Percentiles rank a stretch among this genome's conserved stretches.
Conservation (phyloP, 75 land plant species). For the Selaginella moellendorffii region DNA sequence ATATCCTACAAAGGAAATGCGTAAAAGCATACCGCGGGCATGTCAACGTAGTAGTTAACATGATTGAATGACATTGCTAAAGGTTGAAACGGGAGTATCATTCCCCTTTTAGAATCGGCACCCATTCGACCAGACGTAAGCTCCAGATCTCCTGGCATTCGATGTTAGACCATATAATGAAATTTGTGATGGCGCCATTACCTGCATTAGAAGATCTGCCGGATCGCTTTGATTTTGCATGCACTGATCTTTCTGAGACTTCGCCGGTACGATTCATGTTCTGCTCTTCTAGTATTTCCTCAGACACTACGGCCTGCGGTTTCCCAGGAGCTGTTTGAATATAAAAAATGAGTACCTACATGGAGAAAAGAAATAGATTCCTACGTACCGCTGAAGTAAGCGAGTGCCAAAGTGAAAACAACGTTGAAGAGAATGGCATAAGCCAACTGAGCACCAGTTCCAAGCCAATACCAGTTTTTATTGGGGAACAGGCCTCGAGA, state of each 20-base stretch:
- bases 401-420: slow-evolving; percentile 38
- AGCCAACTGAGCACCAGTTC: slow-evolving; percentile 39
- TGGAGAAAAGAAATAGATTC: background rate
- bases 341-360: background rate
- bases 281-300: slow-evolving; percentile 12
- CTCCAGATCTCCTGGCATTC: no score
- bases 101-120: background rate
- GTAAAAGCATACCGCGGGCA: background rate
- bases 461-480: slow-evolving; percentile 61
- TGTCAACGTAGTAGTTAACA: slow-evolving; percentile 6
- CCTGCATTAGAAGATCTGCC: background rate
- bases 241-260: background rate
- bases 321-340: slow-evolving; percentile 27
- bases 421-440: slow-evolving; percentile 48
- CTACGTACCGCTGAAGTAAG: slow-evolving; percentile 52
- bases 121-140: no score
- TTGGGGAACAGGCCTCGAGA: slow-evolving; percentile 25
- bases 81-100: background rate
- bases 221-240: background rate
- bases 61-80: background rate
- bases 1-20: background rate
- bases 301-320: slow-evolving; percentile 25
- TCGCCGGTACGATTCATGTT: background rate
- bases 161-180: no score
- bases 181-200: no score